Evolutionary conservation across 345 rosid species (phyloP), one percentile per base, ranked within the genome.

Genomic region (Lenwebbia sp.): DNA sequence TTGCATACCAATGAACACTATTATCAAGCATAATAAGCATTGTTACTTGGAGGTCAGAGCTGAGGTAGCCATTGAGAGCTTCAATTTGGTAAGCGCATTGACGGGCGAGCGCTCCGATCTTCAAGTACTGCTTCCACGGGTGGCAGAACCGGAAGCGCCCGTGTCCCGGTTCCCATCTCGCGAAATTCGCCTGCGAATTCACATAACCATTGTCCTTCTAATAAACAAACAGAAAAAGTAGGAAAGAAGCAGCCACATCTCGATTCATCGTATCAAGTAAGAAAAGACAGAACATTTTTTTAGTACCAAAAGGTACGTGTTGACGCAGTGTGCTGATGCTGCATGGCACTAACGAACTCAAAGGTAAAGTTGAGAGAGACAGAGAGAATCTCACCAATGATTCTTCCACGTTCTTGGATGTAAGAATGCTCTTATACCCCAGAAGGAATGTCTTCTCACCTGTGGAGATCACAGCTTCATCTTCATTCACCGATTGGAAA

Each of bases 151-250:
- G 81, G 90, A 96, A 95, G n/a, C 87, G 89, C 1, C 99, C 98
- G 83, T 93, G 98, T 1, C 91, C 87, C 12, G 98, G 98, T 84
- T 96, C 98, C 99, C 98, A 96, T 88, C 93, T 92, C 3, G 99
- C 97, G 84, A 93, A 93, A 88, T 95, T 94, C 53, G 94, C 98
- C 99, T 95, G 88, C 53, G 85, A 49, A 84, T 81, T 15, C 55
- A 83, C 28, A 30, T 28, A 37, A 25, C 41, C 40, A 8, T 82
- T 17, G 54, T 25, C 84, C 33, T 5, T 82, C 40, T 50, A 13
- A 17, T 82, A 8, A 22, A 51, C 55, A n/a, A 52, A 51, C 26
- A 47, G 33, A 1, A 51, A 82, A 23, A 82, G 10, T 25, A 9
- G 25, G 76, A 70, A 17, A 37, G 53, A 82, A 47, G 83, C 83